These are phyloP conservation scores for Akanthomyces dipterigenus DNA, from an alignment of 2,329 filamentous ascomycete species.

Conservation along the genomic window DNA sequence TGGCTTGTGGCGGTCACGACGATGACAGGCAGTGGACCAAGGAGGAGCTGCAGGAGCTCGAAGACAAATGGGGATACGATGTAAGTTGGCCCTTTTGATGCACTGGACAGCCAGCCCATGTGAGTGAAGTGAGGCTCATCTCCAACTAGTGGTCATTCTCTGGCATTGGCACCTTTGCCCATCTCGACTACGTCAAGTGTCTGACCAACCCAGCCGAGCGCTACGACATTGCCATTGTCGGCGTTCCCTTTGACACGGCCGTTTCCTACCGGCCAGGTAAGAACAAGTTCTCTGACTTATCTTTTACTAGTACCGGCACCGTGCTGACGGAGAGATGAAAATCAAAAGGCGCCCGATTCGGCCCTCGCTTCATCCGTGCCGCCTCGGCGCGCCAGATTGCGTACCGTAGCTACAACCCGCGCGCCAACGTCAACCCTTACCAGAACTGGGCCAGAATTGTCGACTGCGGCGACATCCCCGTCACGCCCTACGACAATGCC, in stretches of 20 bases:
- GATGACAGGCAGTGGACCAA: constrained; percentile 39
- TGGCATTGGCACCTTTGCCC: constrained; percentile 70
- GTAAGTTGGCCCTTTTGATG: constrained; percentile 28
- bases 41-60: constrained; percentile 45
- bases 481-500: constrained; percentile 80
- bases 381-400: constrained; percentile 75
- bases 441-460: constrained; percentile 72
- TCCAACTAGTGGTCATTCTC: constrained; percentile 45
- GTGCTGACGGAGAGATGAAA: background rate
- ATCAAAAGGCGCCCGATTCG: constrained; percentile 62
- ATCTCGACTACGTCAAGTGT: constrained; percentile 62
- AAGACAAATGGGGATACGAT: constrained; percentile 52
- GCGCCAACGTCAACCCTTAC: constrained; percentile 80
- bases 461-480: constrained; percentile 86
- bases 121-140: background rate
- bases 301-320: too few relatives aligned
- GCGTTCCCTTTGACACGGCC: constrained; percentile 68
- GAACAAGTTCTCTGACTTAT: constrained; percentile 14
- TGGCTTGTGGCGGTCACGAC: constrained; percentile 22
- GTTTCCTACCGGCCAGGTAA: constrained; percentile 62
- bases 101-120: background rate
- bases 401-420: constrained; percentile 72
- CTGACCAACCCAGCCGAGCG: constrained; percentile 55
- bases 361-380: constrained; percentile 78
- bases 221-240: constrained; percentile 67